Evolutionary conservation across 345 rosid genomes (phyloP).

Genomic region (Eucalyptus viminalis): DNA sequence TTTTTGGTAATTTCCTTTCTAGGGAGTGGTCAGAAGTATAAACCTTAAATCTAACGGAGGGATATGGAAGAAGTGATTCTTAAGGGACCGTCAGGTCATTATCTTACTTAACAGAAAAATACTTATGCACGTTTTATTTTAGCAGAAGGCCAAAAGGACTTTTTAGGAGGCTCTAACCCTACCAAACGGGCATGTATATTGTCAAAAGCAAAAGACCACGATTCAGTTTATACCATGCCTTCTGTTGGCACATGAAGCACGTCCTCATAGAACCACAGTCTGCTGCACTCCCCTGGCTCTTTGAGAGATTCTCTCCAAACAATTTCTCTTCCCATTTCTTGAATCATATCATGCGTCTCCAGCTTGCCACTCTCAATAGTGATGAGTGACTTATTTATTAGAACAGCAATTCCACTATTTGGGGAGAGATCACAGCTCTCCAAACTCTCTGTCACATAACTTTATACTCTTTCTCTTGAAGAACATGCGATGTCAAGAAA

Average conservation of each 20-base stretch:
- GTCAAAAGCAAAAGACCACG: not conserved
- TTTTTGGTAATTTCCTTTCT: too few relatives aligned
- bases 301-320: not conserved
- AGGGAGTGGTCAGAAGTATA: too few relatives aligned
- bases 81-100: too few relatives aligned
- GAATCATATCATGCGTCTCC: too few relatives aligned
- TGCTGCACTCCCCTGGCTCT: not conserved
- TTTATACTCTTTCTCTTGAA: not conserved
- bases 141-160: not conserved
- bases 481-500: not conserved
- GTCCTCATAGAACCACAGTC: not conserved
- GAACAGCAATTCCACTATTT: not conserved
- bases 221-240: not conserved
- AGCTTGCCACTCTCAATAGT: not conserved
- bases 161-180: not conserved
- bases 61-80: too few relatives aligned
- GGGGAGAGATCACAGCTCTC: not conserved
- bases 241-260: not conserved
- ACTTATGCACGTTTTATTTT: not conserved
- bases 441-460: not conserved
- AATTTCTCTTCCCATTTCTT: too few relatives aligned
- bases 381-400: not conserved
- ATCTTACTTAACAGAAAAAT: too few relatives aligned
- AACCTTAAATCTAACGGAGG: too few relatives aligned
- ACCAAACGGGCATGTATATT: not conserved